Conservation (phyloP, 2,329 filamentous ascomycete species). For the Scedosporium minutisporum region DNA sequence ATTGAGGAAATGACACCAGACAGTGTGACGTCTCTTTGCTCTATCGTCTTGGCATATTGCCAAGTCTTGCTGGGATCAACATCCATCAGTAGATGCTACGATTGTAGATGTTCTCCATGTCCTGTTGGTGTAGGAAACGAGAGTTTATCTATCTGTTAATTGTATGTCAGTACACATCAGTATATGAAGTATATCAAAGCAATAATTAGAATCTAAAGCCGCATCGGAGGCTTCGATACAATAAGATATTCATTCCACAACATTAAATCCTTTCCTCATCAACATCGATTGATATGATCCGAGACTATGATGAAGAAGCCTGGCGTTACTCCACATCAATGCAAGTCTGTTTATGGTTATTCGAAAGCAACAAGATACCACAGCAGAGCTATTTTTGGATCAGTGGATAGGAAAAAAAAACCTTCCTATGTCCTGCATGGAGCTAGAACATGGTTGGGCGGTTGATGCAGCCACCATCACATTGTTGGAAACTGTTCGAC, state of each 20-base stretch:
- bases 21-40: neutral
- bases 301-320: neutral
- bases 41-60: neutral
- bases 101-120: neutral
- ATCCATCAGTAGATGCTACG: neutral
- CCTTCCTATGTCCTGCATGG: neutral
- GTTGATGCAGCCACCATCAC: conserved; percentile 5
- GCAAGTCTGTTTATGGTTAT: no score
- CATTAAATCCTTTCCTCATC: neutral
- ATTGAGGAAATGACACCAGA: neutral
- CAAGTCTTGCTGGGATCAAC: neutral
- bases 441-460: neutral
- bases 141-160: no score
- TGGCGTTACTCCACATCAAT: no score
- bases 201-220: neutral
- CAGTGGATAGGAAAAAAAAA: neutral
- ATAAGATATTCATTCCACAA: neutral
- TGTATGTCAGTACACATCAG: no score
- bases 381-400: conserved; percentile 1
- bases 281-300: neutral
- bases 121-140: no score
- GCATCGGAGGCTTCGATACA: neutral
- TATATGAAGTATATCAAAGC: no score
- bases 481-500: neutral
- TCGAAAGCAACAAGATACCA: no score